Evolutionary conservation across 2,329 filamentous ascomycete species (phyloP).

Genomic region (Penicillium sp.): DNA sequence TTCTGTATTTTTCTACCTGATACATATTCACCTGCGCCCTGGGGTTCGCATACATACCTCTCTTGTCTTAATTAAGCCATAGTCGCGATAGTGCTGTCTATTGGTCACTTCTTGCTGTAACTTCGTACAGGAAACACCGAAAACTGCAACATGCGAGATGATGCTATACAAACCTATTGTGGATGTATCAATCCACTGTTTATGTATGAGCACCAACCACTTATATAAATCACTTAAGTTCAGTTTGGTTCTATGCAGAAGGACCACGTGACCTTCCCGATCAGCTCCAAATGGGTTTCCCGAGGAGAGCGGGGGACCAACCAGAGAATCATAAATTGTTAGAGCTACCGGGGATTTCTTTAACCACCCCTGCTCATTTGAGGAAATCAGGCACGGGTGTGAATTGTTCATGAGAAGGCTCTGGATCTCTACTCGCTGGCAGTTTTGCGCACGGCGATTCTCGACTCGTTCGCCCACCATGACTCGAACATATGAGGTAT

Average conservation of each 20-base stretch:
- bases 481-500: conserved; percentile 41
- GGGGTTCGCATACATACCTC: too few species aligned
- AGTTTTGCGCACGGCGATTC: conserved; percentile 24
- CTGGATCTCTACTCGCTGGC: conserved; percentile 17
- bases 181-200: background rate
- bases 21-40: too few species aligned
- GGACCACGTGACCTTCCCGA: conserved; percentile 21
- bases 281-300: conserved; percentile 15
- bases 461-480: conserved; percentile 31
- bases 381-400: conserved; percentile 12
- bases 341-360: conserved; percentile 18
- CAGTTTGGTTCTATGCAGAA: background rate
- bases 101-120: background rate
- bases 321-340: conserved; percentile 9
- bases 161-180: background rate
- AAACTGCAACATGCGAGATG: too few species aligned
- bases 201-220: background rate
- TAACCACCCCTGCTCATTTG: conserved; percentile 15
- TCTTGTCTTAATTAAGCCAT: too few species aligned
- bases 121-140: too few species aligned
- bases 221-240: background rate
- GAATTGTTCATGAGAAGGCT: conserved; percentile 29
- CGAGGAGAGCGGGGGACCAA: conserved; percentile 17
- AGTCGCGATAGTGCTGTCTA: too few species aligned
- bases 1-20: too few species aligned